These are phyloP conservation scores for Carallia brachiata DNA, from an alignment of 345 rosid genomes.

Conservation along the genomic window DNA sequence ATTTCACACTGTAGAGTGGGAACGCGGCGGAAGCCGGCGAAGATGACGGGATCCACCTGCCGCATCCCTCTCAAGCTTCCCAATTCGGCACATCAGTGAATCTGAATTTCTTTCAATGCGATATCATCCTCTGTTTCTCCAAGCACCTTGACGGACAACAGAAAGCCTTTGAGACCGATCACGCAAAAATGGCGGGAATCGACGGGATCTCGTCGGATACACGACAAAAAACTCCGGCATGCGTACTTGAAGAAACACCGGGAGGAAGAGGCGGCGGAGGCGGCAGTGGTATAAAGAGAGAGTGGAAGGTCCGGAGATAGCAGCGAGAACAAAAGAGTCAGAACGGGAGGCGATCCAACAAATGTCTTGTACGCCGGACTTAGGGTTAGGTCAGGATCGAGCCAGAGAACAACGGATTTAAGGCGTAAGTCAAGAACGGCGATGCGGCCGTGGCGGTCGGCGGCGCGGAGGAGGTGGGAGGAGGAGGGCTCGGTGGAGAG, in stretches of 20 bases:
- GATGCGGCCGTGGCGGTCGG: constrained; percentile 93
- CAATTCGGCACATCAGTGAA: constrained; percentile 68
- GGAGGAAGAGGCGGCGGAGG: constrained; percentile 31
- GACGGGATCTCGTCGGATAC: constrained; percentile 83
- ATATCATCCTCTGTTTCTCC: constrained; percentile 72
- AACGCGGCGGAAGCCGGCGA: constrained; percentile 76
- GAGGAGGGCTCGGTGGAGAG: constrained; percentile 74
- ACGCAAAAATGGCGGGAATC: constrained; percentile 83
- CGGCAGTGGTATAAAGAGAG: constrained; percentile 50
- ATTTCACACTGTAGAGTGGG: constrained; percentile 60
- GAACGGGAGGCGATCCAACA: constrained; percentile 68
- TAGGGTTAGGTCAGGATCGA: constrained; percentile 57
- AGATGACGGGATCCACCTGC: constrained; percentile 37
- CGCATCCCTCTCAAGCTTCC: constrained; percentile 65
- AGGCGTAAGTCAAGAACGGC: constrained; percentile 75
- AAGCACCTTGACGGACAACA: constrained; percentile 63
- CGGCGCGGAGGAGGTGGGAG: constrained; percentile 76
- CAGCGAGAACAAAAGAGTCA: constrained; percentile 57
- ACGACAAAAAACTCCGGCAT: constrained; percentile 66
- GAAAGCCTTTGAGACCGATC: constrained; percentile 69
- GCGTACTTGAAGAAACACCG: constrained; percentile 76
- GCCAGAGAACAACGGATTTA: constrained; percentile 58
- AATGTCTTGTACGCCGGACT: constrained; percentile 80
- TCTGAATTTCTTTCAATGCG: constrained; percentile 54
- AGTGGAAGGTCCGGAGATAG: constrained; percentile 69